phyloP scores from a whole-genome alignment of 1,139 yeast species.

The Yamadazyma siamensis region DNA sequence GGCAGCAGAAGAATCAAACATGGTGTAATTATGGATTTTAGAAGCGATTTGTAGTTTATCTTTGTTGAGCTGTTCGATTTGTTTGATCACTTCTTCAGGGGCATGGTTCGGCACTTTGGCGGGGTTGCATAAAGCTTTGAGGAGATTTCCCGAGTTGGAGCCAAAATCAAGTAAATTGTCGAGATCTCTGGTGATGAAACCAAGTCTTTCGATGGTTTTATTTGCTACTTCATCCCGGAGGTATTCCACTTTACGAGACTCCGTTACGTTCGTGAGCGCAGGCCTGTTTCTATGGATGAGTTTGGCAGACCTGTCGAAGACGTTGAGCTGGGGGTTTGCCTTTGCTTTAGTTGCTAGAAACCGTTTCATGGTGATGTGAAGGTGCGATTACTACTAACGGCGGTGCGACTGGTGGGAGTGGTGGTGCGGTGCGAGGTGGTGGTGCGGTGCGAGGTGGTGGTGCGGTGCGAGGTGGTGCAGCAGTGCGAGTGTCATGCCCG shows the following conservation, averaged over 20 bases:
- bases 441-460: too few species aligned
- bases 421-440: too few species aligned
- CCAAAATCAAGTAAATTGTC: slow-evolving; percentile 68
- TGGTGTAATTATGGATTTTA: slow-evolving; percentile 54
- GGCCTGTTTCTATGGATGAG: slow-evolving; percentile 57
- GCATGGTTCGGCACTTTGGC: slow-evolving; percentile 24
- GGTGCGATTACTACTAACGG: too few species aligned
- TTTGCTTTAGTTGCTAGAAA: slow-evolving; percentile 14
- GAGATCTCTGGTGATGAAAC: slow-evolving; percentile 68
- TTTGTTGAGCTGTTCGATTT: slow-evolving; percentile 39
- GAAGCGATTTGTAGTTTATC: slow-evolving; percentile 51
- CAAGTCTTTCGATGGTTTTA: slow-evolving; percentile 70
- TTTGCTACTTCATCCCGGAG: slow-evolving; percentile 71
- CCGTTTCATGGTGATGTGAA: slow-evolving; percentile 1
- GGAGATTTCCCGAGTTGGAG: slow-evolving; percentile 63
- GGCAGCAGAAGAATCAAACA: slow-evolving; percentile 64
- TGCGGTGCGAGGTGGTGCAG: too few species aligned
- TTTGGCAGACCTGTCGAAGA: slow-evolving; percentile 67
- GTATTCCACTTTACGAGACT: slow-evolving; percentile 66
- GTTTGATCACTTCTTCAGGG: slow-evolving; percentile 26
- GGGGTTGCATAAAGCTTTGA: slow-evolving; percentile 33
- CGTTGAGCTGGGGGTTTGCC: slow-evolving; percentile 39
- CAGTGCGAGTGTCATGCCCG: too few species aligned
- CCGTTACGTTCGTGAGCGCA: slow-evolving; percentile 36
- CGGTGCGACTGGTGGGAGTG: too few species aligned